These are phyloP conservation scores for Beta corolliflora DNA, from an alignment of 179 eudicot genomes.

Conservation along the genomic window DNA sequence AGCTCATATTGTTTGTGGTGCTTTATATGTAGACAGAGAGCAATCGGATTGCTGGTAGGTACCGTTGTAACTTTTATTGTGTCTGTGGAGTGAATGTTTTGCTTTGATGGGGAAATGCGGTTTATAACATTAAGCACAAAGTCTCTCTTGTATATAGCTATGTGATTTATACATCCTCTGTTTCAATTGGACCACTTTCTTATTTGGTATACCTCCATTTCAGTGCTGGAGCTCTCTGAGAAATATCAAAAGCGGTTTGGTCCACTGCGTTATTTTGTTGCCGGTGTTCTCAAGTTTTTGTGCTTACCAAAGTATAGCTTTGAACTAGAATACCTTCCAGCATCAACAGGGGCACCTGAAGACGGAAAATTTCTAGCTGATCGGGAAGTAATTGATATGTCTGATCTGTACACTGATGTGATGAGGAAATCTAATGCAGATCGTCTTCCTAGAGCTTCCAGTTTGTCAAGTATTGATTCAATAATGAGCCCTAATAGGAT, in stretches of 20 bases:
- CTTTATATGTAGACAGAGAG: neutral
- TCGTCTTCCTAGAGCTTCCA: conserved; percentile 92
- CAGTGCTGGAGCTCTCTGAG: conserved; percentile 98
- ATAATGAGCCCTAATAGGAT: conserved; percentile 88
- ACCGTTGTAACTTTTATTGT: neutral
- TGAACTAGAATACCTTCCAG: conserved; percentile 88
- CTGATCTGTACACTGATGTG: conserved; percentile 84
- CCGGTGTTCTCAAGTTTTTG: conserved; percentile 87
- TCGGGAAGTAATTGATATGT: conserved; percentile 70
- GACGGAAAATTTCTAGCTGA: conserved; percentile 56
- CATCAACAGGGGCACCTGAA: conserved; percentile 47
- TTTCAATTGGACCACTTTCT: neutral
- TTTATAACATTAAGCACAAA: conserved; percentile 7
- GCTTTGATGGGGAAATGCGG: neutral
- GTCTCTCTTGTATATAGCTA: neutral
- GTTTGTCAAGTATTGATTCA: conserved; percentile 93
- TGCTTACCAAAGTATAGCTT: conserved; percentile 91
- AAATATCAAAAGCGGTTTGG: conserved; percentile 96
- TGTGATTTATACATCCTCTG: neutral
- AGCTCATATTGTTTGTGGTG: neutral
- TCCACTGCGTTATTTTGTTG: conserved; percentile 92
- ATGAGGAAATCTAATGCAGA: conserved; percentile 80
- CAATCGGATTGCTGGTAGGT: neutral
- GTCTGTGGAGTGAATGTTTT: neutral
- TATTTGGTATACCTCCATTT: conserved; percentile 19